Percentiles rank a stretch among this genome's conserved stretches.
phyloP scores from a whole-genome alignment of 1,284 basidiomycete species.

The Nidula niveotomentosa region DNA sequence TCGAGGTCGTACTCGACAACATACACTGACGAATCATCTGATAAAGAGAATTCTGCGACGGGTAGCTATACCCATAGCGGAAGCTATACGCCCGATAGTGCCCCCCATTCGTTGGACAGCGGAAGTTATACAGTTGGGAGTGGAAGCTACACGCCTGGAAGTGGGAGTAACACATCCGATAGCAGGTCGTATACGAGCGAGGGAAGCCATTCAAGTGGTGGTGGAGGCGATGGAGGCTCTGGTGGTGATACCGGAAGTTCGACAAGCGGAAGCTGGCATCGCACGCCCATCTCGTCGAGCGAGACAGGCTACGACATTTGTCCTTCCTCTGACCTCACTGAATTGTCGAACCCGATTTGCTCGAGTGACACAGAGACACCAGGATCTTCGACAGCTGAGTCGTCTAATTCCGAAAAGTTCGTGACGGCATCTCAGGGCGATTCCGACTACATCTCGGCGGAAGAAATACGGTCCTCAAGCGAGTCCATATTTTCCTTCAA shows the following conservation, averaged over 20 bases:
- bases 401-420: slow-evolving; percentile 29
- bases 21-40: slow-evolving; percentile 41
- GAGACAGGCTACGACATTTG: slow-evolving; percentile 52
- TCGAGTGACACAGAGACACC: slow-evolving; percentile 24
- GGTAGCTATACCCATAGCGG: slow-evolving; percentile 25
- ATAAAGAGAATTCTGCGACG: slow-evolving; percentile 51
- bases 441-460: slow-evolving; percentile 38
- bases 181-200: slow-evolving; percentile 17
- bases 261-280: neutral
- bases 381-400: slow-evolving; percentile 19
- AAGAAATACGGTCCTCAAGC: slow-evolving; percentile 27
- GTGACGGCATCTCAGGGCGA: slow-evolving; percentile 39
- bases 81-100: slow-evolving; percentile 17
- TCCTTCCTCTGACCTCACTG: slow-evolving; percentile 44
- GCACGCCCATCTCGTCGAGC: slow-evolving; percentile 31
- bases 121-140: slow-evolving; percentile 6
- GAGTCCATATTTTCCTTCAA: slow-evolving; percentile 36
- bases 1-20: slow-evolving; percentile 36
- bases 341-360: slow-evolving; percentile 29
- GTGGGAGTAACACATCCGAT: slow-evolving; percentile 17
- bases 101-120: slow-evolving; percentile 12
- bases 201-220: slow-evolving; percentile 3
- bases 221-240: too few relatives aligned
- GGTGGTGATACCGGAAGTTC: slow-evolving; percentile 1
- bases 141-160: slow-evolving; percentile 20